Conservation (phyloP, 2,329 filamentous ascomycete species). For the Aureobasidium sp. region DNA sequence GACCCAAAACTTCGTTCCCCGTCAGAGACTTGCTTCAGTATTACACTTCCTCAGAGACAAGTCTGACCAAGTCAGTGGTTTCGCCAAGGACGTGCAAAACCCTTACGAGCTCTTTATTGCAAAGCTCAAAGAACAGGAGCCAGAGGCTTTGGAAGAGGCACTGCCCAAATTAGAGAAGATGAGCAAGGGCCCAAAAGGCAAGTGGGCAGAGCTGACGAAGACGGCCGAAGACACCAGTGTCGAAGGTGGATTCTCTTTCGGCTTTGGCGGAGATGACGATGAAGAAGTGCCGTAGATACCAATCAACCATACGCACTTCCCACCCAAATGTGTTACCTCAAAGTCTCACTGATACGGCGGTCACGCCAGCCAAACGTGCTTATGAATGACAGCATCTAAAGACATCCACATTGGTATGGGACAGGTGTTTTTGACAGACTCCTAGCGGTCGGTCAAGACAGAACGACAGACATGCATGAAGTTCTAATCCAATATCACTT, state of each 20-base stretch:
- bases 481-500: too few relatives aligned
- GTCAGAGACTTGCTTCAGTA: conserved; percentile 63
- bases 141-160: conserved; percentile 59
- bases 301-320: too few relatives aligned
- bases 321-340: too few relatives aligned
- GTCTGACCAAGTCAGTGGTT: conserved; percentile 79
- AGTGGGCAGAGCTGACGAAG: conserved; percentile 74
- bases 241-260: conserved; percentile 53
- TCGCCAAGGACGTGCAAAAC: conserved; percentile 60
- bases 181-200: conserved; percentile 61
- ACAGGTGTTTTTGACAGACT: too few relatives aligned
- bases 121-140: conserved; percentile 54
- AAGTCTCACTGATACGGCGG: not conserved
- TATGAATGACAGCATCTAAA: too few relatives aligned
- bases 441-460: too few relatives aligned
- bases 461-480: too few relatives aligned
- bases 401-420: too few relatives aligned
- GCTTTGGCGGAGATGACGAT: conserved; percentile 45
- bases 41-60: conserved; percentile 75
- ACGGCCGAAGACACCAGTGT: conserved; percentile 36
- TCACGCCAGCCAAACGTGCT: not conserved
- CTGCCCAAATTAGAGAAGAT: conserved; percentile 57
- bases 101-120: conserved; percentile 68
- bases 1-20: conserved; percentile 91
- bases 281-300: conserved; percentile 19